Evolutionary conservation across 2,329 filamentous ascomycete genomes (phyloP), one percentile per base, ranked within the genome.

Genomic region (Daldinia sp.): DNA sequence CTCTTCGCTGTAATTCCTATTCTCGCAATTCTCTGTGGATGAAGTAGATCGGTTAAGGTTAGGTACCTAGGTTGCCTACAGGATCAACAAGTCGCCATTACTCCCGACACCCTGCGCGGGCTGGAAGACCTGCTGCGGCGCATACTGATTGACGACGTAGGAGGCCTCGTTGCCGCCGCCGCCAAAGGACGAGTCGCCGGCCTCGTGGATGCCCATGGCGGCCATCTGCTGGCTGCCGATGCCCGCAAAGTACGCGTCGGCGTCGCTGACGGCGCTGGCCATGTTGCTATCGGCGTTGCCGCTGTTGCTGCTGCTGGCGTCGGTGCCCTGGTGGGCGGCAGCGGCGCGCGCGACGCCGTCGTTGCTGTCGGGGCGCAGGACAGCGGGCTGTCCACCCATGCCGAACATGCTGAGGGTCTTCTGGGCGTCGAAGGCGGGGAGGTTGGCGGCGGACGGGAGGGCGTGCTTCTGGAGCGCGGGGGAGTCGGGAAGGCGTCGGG

Each of bases 191-290:
- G 90, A 88, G 73, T 90, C 90, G 51, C 89, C 84, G 63, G 85
- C 84, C 53, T 90, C 88, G 73, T 88, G 87, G 65, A 94, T 84
- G 64, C 87, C 85, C 87, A 94, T 88, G 15, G 88, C 86, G 4
- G 88, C 89, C 90, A 94, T 92, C 78, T 92, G 90, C 78, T 90
- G 88, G 66, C 83, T 88, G 1, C 90, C 90, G n/a, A 94, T 85
- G 50, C 89, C 91, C 15, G 92, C 90, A 80, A 98, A 98, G 81
- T 97, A 98, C 15, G 91, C 89, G 76, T 98, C 95, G 9, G 94
- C 95, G 61, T 96, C 94, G 75, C 87, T 92, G 39, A 97, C 89
- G 1, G 93, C 93, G 28, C 89, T 88, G 3, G 88, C 85, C 64
- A 94, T 84, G 75, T 90, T 86, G 5, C 30, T 33, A 28, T 35